Evolutionary conservation across 345 rosid species (phyloP).

Genomic region (Ailanthus altissimus): DNA sequence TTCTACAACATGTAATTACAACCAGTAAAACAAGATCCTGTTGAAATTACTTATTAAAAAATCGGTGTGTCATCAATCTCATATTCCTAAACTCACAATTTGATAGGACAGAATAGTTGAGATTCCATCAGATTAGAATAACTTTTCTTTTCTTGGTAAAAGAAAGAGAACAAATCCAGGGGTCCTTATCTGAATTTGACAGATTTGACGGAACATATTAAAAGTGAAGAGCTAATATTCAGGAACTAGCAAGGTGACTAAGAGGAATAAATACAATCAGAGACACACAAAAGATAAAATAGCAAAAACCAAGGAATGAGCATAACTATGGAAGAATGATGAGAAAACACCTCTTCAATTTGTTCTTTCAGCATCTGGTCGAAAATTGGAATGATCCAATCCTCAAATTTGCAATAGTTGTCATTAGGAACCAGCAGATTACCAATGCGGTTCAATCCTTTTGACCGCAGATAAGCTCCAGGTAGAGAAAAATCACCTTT

Average conservation of each 20-base stretch:
- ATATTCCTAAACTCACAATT: neutral
- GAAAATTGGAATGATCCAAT: constrained; percentile 91
- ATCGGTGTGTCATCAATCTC: neutral
- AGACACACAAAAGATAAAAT: neutral
- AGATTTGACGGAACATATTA: neutral
- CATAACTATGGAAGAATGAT: constrained; percentile 1
- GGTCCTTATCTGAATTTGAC: neutral
- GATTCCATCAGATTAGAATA: neutral
- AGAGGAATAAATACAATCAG: neutral
- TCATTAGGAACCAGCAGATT: constrained; percentile 91
- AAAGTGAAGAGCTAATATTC: constrained; percentile 4
- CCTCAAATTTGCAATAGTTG: constrained; percentile 96
- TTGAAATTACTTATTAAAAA: neutral
- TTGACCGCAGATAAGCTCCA: constrained; percentile 70
- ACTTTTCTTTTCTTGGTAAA: neutral
- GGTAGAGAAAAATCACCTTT: constrained; percentile 89
- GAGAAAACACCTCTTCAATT: constrained; percentile 58
- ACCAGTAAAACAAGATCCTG: no score
- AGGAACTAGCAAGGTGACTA: neutral
- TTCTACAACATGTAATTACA: neutral
- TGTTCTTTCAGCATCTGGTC: constrained; percentile 95
- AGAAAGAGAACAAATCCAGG: neutral
- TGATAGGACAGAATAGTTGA: neutral
- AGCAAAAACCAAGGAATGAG: neutral
- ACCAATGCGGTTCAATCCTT: constrained; percentile 92